These are phyloP conservation scores for Globisporangium polare DNA, from an alignment of 352 stramenopile species.

Conservation along the genomic window DNA sequence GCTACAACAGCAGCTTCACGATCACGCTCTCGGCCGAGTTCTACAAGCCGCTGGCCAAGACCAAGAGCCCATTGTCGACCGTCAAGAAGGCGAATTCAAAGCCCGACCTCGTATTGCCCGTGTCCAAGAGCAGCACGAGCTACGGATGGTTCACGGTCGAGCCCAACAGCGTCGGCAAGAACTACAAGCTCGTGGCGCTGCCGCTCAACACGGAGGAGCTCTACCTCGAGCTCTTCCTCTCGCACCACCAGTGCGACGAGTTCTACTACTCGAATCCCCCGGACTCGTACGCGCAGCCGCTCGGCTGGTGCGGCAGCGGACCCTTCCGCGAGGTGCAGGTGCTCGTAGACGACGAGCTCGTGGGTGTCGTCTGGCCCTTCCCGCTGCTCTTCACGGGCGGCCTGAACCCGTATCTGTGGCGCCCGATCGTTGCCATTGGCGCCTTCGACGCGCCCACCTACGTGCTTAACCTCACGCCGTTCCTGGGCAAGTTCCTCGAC, in stretches of 20 bases:
- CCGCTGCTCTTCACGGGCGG: slow-evolving; percentile 75
- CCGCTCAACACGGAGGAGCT: slow-evolving; percentile 61
- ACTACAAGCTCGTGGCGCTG: slow-evolving; percentile 39
- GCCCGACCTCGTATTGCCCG: slow-evolving; percentile 36
- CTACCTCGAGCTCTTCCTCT: slow-evolving; percentile 65
- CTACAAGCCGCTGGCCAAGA: slow-evolving; percentile 28
- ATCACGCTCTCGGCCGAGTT: slow-evolving; percentile 57
- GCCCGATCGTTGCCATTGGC: slow-evolving; percentile 63
- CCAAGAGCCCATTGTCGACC: slow-evolving; percentile 17
- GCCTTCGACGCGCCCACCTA: slow-evolving; percentile 75
- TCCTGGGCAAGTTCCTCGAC: slow-evolving; percentile 57
- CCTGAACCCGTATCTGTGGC: slow-evolving; percentile 76
- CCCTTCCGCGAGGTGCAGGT: slow-evolving; percentile 73
- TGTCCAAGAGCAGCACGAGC: slow-evolving; percentile 40
- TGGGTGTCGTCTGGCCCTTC: slow-evolving; percentile 68
- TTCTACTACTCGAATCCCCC: slow-evolving; percentile 73
- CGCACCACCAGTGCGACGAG: slow-evolving; percentile 75
- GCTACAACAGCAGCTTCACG: slow-evolving; percentile 65
- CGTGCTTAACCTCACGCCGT: slow-evolving; percentile 68
- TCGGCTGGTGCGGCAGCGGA: slow-evolving; percentile 34
- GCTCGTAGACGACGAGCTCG: slow-evolving; percentile 54
- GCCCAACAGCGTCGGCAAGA: slow-evolving; percentile 31
- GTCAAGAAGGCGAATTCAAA: slow-evolving; percentile 8
- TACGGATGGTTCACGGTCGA: slow-evolving; percentile 71
- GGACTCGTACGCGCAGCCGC: slow-evolving; percentile 20